Conservation (phyloP, 306 rosid genomes). For the Quercus agrifolia region DNA sequence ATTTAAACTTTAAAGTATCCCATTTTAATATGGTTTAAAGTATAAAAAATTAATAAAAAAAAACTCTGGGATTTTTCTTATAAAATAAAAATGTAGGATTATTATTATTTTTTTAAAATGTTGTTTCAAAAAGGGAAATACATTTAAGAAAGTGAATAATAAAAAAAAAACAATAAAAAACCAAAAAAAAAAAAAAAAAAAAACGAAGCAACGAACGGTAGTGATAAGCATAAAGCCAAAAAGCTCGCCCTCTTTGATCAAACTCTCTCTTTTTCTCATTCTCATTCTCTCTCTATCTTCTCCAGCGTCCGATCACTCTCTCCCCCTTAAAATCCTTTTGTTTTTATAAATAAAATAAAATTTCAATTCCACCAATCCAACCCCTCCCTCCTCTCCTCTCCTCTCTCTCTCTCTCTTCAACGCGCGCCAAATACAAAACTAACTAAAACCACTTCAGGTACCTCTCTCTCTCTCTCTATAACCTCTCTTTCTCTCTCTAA, state of each 20-base stretch:
- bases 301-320: constrained; percentile 48
- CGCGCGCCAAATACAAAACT: constrained; percentile 49
- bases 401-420: neutral
- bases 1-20: too few species aligned
- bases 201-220: constrained; percentile 23
- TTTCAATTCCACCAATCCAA: constrained; percentile 13
- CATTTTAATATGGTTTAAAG: too few species aligned
- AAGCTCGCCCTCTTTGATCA: neutral
- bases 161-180: neutral
- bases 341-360: neutral
- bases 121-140: too few species aligned
- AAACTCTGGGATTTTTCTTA: too few species aligned
- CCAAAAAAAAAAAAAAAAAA: neutral
- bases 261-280: neutral
- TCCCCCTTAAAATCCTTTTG: neutral
- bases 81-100: too few species aligned
- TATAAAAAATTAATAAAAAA: too few species aligned
- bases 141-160: too few species aligned
- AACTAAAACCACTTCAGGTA: constrained; percentile 7
- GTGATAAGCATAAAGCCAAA: constrained; percentile 28
- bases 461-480: too few species aligned
- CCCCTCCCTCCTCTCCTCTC: neutral
- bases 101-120: too few species aligned
- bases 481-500: neutral
- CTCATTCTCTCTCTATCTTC: constrained; percentile 21